Conservation (phyloP, 169 alveolate species). For the Eimeria mitis region DNA sequence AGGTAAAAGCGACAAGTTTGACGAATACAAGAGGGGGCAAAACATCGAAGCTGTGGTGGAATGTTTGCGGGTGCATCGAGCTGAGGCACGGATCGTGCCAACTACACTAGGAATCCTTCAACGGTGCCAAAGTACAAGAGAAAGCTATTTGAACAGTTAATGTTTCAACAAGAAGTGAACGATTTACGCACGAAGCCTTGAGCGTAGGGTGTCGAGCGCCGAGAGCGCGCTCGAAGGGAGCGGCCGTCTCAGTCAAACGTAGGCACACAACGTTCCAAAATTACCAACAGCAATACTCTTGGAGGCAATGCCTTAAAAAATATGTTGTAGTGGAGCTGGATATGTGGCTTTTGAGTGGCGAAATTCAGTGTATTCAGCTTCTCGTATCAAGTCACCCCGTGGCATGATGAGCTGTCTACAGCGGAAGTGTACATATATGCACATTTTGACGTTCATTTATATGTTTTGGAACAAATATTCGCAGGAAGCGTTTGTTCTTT, state of each 20-base stretch:
- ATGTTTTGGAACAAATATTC: background rate
- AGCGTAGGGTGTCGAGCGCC: background rate
- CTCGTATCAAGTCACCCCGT: background rate
- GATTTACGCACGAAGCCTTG: background rate
- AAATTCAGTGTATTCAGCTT: background rate
- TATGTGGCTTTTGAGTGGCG: background rate
- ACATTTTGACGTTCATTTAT: background rate
- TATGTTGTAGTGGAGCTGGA: background rate
- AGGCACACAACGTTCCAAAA: background rate
- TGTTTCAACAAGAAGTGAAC: background rate
- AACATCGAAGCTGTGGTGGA: background rate
- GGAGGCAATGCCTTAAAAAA: background rate
- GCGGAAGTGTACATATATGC: background rate
- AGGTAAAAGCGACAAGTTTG: background rate
- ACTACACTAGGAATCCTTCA: background rate
- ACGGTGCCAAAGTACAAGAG: background rate
- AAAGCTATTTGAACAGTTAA: background rate
- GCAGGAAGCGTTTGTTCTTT: background rate
- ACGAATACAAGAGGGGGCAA: background rate
- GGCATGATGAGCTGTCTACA: background rate
- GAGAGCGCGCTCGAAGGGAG: background rate
- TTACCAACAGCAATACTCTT: background rate
- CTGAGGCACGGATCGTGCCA: background rate
- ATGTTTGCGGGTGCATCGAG: background rate
- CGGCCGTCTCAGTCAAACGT: background rate